Evolutionary conservation across 2,329 filamentous ascomycete genomes (phyloP).

Genomic region (Microcyclospora tardicrescens): DNA sequence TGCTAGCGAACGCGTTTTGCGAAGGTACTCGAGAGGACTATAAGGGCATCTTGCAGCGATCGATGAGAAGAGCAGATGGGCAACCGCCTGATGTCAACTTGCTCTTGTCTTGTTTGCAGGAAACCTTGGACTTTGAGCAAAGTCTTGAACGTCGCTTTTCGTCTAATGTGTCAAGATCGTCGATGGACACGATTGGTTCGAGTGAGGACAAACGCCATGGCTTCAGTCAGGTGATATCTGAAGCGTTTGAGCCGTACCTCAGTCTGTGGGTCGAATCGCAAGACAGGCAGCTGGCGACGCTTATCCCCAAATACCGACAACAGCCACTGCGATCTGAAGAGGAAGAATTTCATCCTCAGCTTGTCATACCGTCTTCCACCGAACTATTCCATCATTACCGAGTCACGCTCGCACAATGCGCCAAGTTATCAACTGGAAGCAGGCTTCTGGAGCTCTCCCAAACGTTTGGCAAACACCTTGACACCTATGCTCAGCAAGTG

Average conservation of each 20-base stretch:
- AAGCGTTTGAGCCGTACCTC: slow-evolving; percentile 93
- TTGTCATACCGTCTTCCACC: slow-evolving; percentile 85
- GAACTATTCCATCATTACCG: slow-evolving; percentile 98
- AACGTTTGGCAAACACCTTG: slow-evolving; percentile 82
- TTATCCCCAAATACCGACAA: slow-evolving; percentile 78
- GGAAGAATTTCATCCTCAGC: slow-evolving; percentile 82
- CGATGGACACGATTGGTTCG: slow-evolving; percentile 70
- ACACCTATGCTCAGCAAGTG: slow-evolving; percentile 90
- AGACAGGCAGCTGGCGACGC: slow-evolving; percentile 67
- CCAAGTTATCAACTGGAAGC: slow-evolving; percentile 85
- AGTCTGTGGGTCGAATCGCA: slow-evolving; percentile 96
- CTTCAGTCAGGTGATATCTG: slow-evolving; percentile 85
- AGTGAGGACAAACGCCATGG: slow-evolving; percentile 61
- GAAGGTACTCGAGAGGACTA: slow-evolving; percentile 93
- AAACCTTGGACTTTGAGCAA: slow-evolving; percentile 95
- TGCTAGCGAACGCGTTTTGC: slow-evolving; percentile 81
- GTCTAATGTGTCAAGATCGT: slow-evolving; percentile 48
- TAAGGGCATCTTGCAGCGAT: slow-evolving; percentile 78
- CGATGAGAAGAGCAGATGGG: slow-evolving; percentile 65
- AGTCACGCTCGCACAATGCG: slow-evolving; percentile 81
- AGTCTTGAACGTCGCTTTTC: slow-evolving; percentile 74
- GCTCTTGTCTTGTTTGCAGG: slow-evolving; percentile 76
- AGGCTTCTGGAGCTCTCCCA: slow-evolving; percentile 72
- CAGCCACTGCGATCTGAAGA: slow-evolving; percentile 70
- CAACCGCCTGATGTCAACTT: slow-evolving; percentile 80